Conservation (phyloP, 2,329 filamentous ascomycete genomes). For the Chaetomium sp. region DNA sequence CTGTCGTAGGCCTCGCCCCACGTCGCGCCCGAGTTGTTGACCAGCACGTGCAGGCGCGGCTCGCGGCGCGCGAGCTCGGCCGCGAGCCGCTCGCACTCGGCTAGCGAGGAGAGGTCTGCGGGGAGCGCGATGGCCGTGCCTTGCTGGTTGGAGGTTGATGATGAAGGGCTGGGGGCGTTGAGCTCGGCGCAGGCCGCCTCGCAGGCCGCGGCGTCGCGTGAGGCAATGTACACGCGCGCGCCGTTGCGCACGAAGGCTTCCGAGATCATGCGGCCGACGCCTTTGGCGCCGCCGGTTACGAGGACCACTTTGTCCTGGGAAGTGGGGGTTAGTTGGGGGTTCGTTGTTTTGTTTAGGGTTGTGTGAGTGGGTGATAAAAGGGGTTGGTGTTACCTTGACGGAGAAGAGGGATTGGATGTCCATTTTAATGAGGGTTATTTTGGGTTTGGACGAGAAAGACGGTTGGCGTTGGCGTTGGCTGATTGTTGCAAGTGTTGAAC, state of each 20-base stretch:
- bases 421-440: conserved; percentile 45
- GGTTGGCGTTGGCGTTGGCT: not conserved
- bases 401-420: conserved; percentile 58
- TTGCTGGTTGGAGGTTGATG: conserved; percentile 38
- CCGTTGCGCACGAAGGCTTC: conserved; percentile 67
- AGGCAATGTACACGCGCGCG: conserved; percentile 66
- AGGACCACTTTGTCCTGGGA: conserved; percentile 59
- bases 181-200: conserved; percentile 58
- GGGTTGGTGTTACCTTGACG: conserved; percentile 53
- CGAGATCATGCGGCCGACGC: conserved; percentile 69
- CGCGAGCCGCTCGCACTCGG: conserved; percentile 57
- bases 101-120: conserved; percentile 64
- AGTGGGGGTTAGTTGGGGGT: not conserved
- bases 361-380: conserved; percentile 7
- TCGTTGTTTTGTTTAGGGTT: not conserved
- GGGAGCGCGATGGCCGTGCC: conserved; percentile 60
- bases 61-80: conserved; percentile 54
- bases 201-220: conserved; percentile 62
- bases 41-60: conserved; percentile 52
- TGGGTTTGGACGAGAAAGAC: not conserved
- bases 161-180: conserved; percentile 44
- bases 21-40: conserved; percentile 67
- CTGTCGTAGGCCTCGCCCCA: conserved; percentile 63
- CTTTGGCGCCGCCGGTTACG: conserved; percentile 61
- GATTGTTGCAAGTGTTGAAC: not conserved